phyloP scores from a whole-genome alignment of 768 basidiomycete genomes.

The Phaffia tasmanica region DNA sequence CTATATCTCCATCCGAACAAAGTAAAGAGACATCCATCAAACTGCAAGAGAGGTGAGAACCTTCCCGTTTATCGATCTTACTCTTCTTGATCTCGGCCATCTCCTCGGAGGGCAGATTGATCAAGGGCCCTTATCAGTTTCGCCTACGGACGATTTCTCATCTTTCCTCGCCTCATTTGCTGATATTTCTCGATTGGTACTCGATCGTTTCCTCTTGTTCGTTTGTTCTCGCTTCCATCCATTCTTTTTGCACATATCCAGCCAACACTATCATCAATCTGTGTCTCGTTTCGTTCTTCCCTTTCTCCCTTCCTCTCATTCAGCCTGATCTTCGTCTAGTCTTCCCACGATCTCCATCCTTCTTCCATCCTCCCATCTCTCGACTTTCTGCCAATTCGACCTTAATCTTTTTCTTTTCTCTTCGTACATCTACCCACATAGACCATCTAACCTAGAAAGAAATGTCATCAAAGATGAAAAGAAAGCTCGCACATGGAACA shows the following conservation, averaged over 20 bases:
- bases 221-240: not conserved
- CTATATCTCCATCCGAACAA: too few species aligned
- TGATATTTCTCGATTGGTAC: too few species aligned
- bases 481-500: conserved; percentile 24
- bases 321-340: not conserved
- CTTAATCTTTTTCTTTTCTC: not conserved
- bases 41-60: too few species aligned
- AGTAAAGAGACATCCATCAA: too few species aligned
- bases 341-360: not conserved
- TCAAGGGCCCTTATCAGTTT: too few species aligned
- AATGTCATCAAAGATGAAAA: not conserved
- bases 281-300: not conserved
- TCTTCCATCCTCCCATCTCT: not conserved
- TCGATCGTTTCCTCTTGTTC: not conserved
- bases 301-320: not conserved
- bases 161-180: too few species aligned
- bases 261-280: not conserved
- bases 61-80: too few species aligned
- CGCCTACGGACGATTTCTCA: too few species aligned
- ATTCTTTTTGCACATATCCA: not conserved
- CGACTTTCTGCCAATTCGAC: not conserved
- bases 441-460: not conserved
- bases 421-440: not conserved
- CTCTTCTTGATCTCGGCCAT: too few species aligned
- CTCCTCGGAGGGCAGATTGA: too few species aligned